Conservation (phyloP, 495 filamentous ascomycete species). For the Cercophora sp. region DNA sequence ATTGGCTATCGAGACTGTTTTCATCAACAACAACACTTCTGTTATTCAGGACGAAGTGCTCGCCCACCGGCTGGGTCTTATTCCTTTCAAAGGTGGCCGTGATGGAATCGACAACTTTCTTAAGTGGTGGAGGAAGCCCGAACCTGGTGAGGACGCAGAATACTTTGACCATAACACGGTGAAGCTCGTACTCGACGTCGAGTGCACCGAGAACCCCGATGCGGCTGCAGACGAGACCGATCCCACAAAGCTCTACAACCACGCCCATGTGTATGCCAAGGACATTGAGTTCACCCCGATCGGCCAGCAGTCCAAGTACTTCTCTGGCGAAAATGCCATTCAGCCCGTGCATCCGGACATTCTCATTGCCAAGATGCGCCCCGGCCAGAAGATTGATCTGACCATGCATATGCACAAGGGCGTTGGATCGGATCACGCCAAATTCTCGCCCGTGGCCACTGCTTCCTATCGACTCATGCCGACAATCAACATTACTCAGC, state of each 20-base stretch:
- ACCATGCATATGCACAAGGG: slow-evolving; percentile 90
- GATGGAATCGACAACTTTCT: slow-evolving; percentile 69
- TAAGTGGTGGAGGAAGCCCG: slow-evolving; percentile 63
- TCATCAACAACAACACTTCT: slow-evolving; percentile 89
- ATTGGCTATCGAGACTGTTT: slow-evolving; percentile 88
- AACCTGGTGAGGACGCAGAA: slow-evolving; percentile 26
- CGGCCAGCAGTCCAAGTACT: slow-evolving; percentile 68
- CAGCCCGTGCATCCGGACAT: slow-evolving; percentile 85
- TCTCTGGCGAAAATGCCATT: slow-evolving; percentile 61
- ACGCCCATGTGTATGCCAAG: slow-evolving; percentile 81
- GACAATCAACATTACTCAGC: slow-evolving; percentile 71
- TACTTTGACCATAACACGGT: slow-evolving; percentile 79
- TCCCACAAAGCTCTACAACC: slow-evolving; percentile 75
- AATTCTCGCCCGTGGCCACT: slow-evolving; percentile 95
- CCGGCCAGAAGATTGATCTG: slow-evolving; percentile 79
- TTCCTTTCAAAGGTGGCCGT: slow-evolving; percentile 77
- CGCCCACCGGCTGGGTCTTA: slow-evolving; percentile 78
- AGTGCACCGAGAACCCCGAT: slow-evolving; percentile 71
- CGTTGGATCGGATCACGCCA: slow-evolving; percentile 90
- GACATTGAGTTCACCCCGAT: slow-evolving; percentile 71
- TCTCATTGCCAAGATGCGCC: slow-evolving; percentile 88
- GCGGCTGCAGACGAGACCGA: slow-evolving; percentile 69
- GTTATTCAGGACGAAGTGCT: slow-evolving; percentile 98
- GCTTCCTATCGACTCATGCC: slow-evolving; percentile 89
- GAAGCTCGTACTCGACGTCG: slow-evolving; percentile 62